Evolutionary conservation across 768 basidiomycete genomes (phyloP).

Genomic region (Kwoniella europaea): DNA sequence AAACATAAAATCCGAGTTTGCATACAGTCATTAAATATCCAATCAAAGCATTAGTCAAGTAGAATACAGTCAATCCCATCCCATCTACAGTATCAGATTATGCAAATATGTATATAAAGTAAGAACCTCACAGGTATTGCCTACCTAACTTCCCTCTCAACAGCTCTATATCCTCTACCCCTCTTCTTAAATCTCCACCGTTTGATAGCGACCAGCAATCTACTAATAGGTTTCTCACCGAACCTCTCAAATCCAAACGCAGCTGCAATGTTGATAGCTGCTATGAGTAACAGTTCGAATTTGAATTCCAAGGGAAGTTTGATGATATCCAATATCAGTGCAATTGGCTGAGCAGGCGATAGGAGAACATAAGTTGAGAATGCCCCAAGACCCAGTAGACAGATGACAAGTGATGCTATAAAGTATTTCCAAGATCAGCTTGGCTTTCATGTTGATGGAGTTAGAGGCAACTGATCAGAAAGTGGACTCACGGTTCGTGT

Average conservation of each 20-base stretch:
- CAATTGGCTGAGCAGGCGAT: slow-evolving; percentile 68
- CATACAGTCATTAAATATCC: neutral
- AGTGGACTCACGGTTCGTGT: slow-evolving; percentile 78
- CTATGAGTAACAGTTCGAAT: slow-evolving; percentile 70
- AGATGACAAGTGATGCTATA: slow-evolving; percentile 79
- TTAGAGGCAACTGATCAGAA: no score
- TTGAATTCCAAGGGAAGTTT: slow-evolving; percentile 72
- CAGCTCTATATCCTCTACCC: slow-evolving; percentile 43
- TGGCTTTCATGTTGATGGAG: no score
- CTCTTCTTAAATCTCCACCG: slow-evolving; percentile 47
- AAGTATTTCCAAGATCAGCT: neutral
- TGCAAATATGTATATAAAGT: neutral
- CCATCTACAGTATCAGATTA: neutral
- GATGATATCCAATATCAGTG: slow-evolving; percentile 75
- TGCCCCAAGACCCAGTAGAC: slow-evolving; percentile 69
- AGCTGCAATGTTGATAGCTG: slow-evolving; percentile 70
- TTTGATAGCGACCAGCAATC: slow-evolving; percentile 49
- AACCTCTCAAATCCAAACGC: slow-evolving; percentile 75
- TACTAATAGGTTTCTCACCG: slow-evolving; percentile 54
- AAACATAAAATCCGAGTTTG: neutral
- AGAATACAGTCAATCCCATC: neutral
- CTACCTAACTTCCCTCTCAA: slow-evolving; percentile 27
- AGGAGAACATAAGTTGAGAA: slow-evolving; percentile 82
- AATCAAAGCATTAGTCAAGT: neutral
- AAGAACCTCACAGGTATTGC: neutral